Conservation (phyloP, 2,329 filamentous ascomycete genomes). For the Talaromyces sp. region DNA sequence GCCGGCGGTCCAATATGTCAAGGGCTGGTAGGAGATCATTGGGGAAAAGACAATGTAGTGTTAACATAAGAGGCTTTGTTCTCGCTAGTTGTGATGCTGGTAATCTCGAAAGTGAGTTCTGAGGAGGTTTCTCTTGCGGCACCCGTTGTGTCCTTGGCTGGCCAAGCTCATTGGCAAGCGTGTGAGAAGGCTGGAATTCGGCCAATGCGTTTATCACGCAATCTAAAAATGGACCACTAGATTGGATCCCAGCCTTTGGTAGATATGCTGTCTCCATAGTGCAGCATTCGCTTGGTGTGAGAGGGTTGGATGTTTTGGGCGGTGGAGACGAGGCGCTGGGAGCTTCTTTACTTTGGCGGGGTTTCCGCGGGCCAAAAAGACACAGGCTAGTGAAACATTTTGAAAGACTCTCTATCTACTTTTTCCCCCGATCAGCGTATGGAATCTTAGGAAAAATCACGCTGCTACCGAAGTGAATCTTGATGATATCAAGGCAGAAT, state of each 20-base stretch:
- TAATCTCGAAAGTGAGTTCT: constrained; percentile 28
- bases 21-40: constrained; percentile 79
- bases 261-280: constrained; percentile 9
- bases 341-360: no score
- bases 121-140: constrained; percentile 7
- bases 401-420: no score
- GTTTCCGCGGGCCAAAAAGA: no score
- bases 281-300: no score
- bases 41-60: constrained; percentile 83
- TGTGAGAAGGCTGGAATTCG: constrained; percentile 2
- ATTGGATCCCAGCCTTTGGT: constrained; percentile 3
- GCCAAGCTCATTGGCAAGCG: constrained; percentile 3
- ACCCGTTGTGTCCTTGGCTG: constrained; percentile 5
- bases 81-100: constrained; percentile 25
- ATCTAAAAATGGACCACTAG: constrained; percentile 26
- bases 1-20: constrained; percentile 78
- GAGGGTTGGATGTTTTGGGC: not conserved
- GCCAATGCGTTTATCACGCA: constrained; percentile 25
- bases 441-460: no score
- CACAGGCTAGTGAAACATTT: no score
- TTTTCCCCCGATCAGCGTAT: no score
- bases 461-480: no score
- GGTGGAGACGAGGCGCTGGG: no score
- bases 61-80: constrained; percentile 65
- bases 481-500: no score